These are phyloP conservation scores for Vickermania ingenoplastis DNA, from an alignment of 208 protist genomes.

Conservation along the genomic window DNA sequence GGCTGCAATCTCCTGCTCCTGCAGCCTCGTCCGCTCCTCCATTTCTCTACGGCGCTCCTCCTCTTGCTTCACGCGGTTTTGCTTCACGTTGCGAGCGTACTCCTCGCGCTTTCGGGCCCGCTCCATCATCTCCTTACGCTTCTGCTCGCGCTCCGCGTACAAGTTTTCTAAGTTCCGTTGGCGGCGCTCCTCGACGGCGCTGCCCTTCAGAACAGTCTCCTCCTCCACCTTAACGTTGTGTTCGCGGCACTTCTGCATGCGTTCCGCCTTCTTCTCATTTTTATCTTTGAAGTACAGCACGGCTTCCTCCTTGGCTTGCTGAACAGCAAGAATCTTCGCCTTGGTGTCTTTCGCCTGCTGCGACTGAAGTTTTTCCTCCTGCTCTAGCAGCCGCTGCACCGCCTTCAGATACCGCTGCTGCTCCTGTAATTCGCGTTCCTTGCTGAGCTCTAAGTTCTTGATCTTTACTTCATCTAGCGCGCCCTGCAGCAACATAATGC, in stretches of 20 bases:
- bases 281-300: slow-evolving; percentile 39
- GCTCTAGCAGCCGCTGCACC: slow-evolving; percentile 25
- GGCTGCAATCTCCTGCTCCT: slow-evolving; percentile 27
- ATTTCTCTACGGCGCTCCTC: slow-evolving; percentile 21
- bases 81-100: slow-evolving; percentile 19
- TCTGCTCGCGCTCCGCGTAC: slow-evolving; percentile 26
- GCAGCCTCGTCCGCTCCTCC: slow-evolving; percentile 14
- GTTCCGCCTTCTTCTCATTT: slow-evolving; percentile 31
- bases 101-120: slow-evolving; percentile 23
- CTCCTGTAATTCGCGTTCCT: slow-evolving; percentile 19
- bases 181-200: slow-evolving; percentile 34
- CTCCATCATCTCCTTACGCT: slow-evolving; percentile 38
- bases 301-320: slow-evolving; percentile 33
- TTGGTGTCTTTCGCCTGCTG: slow-evolving; percentile 34
- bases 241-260: slow-evolving; percentile 27
- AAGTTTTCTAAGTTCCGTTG: slow-evolving; percentile 27
- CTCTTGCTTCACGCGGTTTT: slow-evolving; percentile 15
- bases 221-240: slow-evolving; percentile 27
- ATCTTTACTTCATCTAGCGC: slow-evolving; percentile 47
- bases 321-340: slow-evolving; percentile 25
- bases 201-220: slow-evolving; percentile 26
- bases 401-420: slow-evolving; percentile 23
- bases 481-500: slow-evolving; percentile 44
- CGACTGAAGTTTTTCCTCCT: slow-evolving; percentile 17
- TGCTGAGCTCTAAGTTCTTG: slow-evolving; percentile 20